Evolutionary conservation across 352 stramenopile genomes (phyloP).

Genomic region (Globisporangium apiculatum): DNA sequence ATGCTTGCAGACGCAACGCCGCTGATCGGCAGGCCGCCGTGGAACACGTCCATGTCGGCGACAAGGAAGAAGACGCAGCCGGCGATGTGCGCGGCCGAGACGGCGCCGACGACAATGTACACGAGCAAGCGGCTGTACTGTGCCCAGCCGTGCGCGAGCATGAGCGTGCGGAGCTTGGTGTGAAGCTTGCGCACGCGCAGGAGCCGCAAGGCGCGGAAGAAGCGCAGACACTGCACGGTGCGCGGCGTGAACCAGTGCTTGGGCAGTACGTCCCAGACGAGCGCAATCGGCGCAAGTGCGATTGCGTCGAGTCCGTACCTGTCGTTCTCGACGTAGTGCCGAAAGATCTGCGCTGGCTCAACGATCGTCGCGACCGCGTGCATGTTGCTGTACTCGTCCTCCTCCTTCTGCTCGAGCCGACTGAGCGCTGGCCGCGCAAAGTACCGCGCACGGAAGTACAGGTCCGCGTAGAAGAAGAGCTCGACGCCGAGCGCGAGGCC

Average conservation of each 20-base stretch:
- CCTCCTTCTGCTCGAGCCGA: slow-evolving; percentile 7
- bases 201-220: slow-evolving; percentile 40
- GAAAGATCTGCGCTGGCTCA: slow-evolving; percentile 17
- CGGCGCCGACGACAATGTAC: slow-evolving; percentile 42
- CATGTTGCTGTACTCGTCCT: slow-evolving; percentile 14
- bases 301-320: slow-evolving; percentile 25
- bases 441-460: slow-evolving; percentile 30
- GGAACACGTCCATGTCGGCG: slow-evolving; percentile 32
- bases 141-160: slow-evolving; percentile 36
- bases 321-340: slow-evolving; percentile 37
- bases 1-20: slow-evolving; percentile 9
- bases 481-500: slow-evolving; percentile 28
- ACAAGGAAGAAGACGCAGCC: slow-evolving; percentile 56
- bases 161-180: slow-evolving; percentile 15
- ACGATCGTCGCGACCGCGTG: slow-evolving; percentile 10
- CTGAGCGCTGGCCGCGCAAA: slow-evolving; percentile 30
- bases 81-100: slow-evolving; percentile 30
- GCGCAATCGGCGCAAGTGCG: slow-evolving; percentile 26
- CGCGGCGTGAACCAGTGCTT: slow-evolving; percentile 28
- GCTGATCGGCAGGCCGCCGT: slow-evolving; percentile 29
- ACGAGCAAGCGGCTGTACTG: slow-evolving; percentile 36
- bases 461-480: slow-evolving; percentile 51
- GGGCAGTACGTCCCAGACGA: slow-evolving; percentile 51
- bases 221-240: slow-evolving; percentile 20
- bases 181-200: slow-evolving; percentile 40